Evolutionary conservation across 805 yeast species (phyloP).

Genomic region (Starmera dryadoides): DNA sequence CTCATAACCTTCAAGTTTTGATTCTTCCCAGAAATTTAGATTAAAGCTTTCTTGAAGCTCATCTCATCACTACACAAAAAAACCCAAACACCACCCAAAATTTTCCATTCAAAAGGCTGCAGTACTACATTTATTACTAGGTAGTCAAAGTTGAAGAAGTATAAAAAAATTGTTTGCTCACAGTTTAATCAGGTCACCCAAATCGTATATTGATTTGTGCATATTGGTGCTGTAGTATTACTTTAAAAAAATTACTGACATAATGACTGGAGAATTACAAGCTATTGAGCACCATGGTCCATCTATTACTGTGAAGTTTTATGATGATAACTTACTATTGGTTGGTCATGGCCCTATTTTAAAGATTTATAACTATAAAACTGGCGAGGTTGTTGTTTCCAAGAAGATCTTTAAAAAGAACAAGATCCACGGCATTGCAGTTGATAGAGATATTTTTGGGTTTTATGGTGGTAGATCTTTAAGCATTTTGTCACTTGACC

Average conservation of each 20-base stretch:
- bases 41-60: too few species aligned
- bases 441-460: conserved; percentile 28
- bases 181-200: too few species aligned
- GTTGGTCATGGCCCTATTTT: conserved; percentile 72
- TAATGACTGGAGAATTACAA: neutral
- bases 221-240: too few species aligned
- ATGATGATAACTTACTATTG: conserved; percentile 29
- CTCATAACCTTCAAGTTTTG: too few species aligned
- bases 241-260: neutral
- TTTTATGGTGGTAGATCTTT: conserved; percentile 74
- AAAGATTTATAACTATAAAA: conserved; percentile 41
- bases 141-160: too few species aligned
- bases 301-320: conserved; percentile 52
- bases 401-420: conserved; percentile 55
- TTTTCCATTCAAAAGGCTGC: too few species aligned
- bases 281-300: conserved; percentile 53
- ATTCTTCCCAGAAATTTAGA: too few species aligned
- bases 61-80: too few species aligned
- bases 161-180: too few species aligned
- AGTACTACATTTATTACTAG: too few species aligned
- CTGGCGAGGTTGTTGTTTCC: conserved; percentile 28
- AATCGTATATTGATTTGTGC: too few species aligned
- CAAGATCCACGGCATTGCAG: conserved; percentile 74
- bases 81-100: too few species aligned
- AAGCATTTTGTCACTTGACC: conserved; percentile 29